Evolutionary conservation across 495 filamentous ascomycete species (phyloP), one percentile per base, ranked within the genome.

Genomic region (Penicillium coprophilum): DNA sequence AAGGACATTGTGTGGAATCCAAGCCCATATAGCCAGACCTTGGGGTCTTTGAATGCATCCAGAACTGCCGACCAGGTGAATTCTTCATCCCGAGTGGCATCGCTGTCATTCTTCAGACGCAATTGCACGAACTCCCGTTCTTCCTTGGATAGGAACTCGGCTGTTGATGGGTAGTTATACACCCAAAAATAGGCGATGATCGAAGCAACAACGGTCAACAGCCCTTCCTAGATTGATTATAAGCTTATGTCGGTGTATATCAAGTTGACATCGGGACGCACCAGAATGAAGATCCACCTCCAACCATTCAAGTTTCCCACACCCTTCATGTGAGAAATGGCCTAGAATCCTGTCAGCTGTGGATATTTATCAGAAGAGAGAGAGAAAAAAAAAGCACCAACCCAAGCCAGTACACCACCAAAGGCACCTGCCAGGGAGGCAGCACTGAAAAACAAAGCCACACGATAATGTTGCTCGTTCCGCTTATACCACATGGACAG

Each of bases 401-500:
- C 72, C 77, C 73, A 90, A 13, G 89, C 89, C 15, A 92, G 69
- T 34, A 91, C 80, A 2, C 89, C 89, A 51, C 89, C 89, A 67
- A 92, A 93, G 0, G 89, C 89, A 38, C 89, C 89, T 2, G 89
- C 88, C 12, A 92, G 71, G 6, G 86, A 85, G 1, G 87, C 87
- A 12, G 86, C 84, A 51, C 82, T 84, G 56, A 91, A 91, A 70
- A 93, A 92, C 2, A 92, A 71, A 10, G 88, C 84, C 36, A 92
- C 81, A 0, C 89, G 84, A 62, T 85, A 89, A 65, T 88, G 85
- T 53, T 80, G 79, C 64, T 92, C 88, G 27, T 80, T 81, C 17
- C 88, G 76, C 62, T 86, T 87, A 57, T 92, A 93, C 85, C 89
- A 92, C 85, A 90, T 90, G 2, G 85, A 88, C n/a, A 93, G 78